Percentiles rank a stretch among this genome's conserved stretches.
These are phyloP conservation scores for Diutina pseudorugosa DNA, from an alignment of 1,139 yeast species.

Conservation along the genomic window DNA sequence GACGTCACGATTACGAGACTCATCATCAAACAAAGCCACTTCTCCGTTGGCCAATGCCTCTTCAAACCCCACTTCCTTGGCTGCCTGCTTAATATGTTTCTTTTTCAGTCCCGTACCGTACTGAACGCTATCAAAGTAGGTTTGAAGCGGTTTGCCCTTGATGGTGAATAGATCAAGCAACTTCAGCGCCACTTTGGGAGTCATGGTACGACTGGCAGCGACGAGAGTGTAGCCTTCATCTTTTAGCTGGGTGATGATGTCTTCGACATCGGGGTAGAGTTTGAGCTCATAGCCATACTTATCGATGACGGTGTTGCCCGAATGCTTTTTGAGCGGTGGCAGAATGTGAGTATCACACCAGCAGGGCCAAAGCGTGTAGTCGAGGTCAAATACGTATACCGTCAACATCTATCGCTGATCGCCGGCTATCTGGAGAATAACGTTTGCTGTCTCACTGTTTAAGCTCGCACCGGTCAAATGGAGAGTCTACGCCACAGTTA, in stretches of 20 bases:
- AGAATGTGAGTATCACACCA: conserved; percentile 57
- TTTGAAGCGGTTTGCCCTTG: conserved; percentile 32
- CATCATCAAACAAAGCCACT: conserved; percentile 62
- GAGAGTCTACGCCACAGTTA: too few species aligned
- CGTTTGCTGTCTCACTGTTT: too few species aligned
- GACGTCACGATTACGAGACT: conserved; percentile 53
- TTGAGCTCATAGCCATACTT: conserved; percentile 34
- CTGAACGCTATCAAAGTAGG: conserved; percentile 40
- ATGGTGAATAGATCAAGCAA: conserved; percentile 38
- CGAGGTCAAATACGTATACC: conserved; percentile 49
- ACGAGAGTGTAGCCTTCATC: conserved; percentile 35
- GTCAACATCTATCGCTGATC: neutral
- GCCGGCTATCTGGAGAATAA: too few species aligned
- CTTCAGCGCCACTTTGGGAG: conserved; percentile 50
- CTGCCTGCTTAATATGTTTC: conserved; percentile 40
- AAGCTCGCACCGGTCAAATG: too few species aligned
- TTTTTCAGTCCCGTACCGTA: conserved; percentile 63
- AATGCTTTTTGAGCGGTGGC: conserved; percentile 30
- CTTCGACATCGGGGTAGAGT: conserved; percentile 50
- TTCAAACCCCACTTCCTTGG: conserved; percentile 23
- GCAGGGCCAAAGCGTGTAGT: conserved; percentile 69
- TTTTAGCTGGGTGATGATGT: conserved; percentile 34
- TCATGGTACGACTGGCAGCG: conserved; percentile 57
- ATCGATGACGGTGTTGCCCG: conserved; percentile 23
- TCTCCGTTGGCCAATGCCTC: conserved; percentile 34